These are phyloP conservation scores for Suillus lakei DNA, from an alignment of 768 basidiomycete genomes.

Conservation along the genomic window DNA sequence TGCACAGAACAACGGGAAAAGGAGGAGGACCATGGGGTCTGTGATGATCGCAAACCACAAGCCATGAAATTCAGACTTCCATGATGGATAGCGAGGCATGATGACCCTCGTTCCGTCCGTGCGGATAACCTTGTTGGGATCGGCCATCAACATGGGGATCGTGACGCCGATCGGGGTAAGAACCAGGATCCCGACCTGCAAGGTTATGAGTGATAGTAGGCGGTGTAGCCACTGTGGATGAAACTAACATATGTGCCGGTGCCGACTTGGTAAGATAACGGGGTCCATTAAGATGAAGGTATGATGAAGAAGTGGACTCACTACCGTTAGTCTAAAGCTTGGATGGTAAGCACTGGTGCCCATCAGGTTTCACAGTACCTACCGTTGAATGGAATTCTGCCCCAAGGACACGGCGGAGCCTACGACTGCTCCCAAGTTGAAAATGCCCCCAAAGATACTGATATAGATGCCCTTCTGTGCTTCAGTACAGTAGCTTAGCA, in stretches of 20 bases:
- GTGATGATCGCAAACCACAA: constrained; percentile 66
- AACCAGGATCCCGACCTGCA: constrained; percentile 53
- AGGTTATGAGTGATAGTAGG: constrained; percentile 49
- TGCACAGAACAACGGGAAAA: constrained; percentile 84
- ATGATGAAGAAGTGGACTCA: constrained; percentile 15
- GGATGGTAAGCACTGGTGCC: neutral
- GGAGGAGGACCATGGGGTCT: constrained; percentile 71
- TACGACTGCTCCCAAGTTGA: constrained; percentile 79
- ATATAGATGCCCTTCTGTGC: constrained; percentile 74
- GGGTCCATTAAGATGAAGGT: neutral
- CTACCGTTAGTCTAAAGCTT: constrained; percentile 29
- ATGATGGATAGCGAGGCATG: constrained; percentile 66
- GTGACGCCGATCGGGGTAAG: constrained; percentile 67
- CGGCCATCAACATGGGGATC: constrained; percentile 72
- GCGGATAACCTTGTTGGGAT: constrained; percentile 73
- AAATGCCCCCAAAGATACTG: constrained; percentile 79
- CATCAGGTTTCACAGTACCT: constrained; percentile 23
- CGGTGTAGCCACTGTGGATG: neutral
- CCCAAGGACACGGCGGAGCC: constrained; percentile 77
- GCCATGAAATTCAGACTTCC: constrained; percentile 72
- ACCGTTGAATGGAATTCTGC: constrained; percentile 68
- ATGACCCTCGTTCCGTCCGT: constrained; percentile 76
- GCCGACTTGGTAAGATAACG: constrained; percentile 45
- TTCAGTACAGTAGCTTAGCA: constrained; percentile 82
- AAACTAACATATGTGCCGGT: constrained; percentile 72